Evolutionary conservation across 768 basidiomycete species (phyloP).

Genomic region (Xerocomus potaroensis): DNA sequence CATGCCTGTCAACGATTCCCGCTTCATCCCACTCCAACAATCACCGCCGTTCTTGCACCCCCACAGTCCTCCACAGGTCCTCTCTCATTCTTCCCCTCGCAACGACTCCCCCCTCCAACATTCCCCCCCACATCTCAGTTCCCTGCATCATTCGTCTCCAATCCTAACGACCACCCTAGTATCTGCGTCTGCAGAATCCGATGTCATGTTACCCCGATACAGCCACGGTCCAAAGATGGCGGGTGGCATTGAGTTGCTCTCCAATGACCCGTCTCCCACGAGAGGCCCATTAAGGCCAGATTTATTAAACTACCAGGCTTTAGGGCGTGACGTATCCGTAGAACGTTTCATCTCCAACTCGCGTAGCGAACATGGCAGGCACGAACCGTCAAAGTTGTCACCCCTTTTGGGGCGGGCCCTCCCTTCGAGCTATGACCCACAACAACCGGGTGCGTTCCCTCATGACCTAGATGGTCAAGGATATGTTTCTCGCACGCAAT

Average conservation of each 20-base stretch:
- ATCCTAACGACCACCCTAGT: neutral
- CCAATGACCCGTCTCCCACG: constrained; percentile 10
- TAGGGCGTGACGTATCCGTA: constrained; percentile 10
- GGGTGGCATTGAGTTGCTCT: constrained; percentile 23
- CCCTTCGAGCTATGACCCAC: constrained; percentile 6
- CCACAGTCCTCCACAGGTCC: neutral
- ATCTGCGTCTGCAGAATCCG: neutral
- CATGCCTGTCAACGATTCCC: constrained; percentile 9
- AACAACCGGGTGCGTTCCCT: neutral
- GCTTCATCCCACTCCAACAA: constrained; percentile 10
- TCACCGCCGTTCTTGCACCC: constrained; percentile 14
- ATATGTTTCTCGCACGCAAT: no score
- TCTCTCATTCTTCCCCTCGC: constrained; percentile 12
- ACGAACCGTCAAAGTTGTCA: constrained; percentile 12
- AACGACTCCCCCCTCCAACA: constrained; percentile 17
- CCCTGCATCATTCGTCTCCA: constrained; percentile 13
- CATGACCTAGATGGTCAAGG: constrained; percentile 6
- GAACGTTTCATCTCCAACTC: constrained; percentile 15
- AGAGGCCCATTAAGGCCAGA: constrained; percentile 11
- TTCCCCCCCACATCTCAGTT: constrained; percentile 15
- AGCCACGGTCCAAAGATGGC: constrained; percentile 25
- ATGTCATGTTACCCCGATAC: constrained; percentile 17
- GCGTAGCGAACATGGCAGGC: constrained; percentile 3
- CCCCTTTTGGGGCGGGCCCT: constrained; percentile 3
- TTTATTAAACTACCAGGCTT: constrained; percentile 11